Base-by-base conservation (phyloP, 345 rosid genomes). In the Cardiospermum halicacabum region DNA sequence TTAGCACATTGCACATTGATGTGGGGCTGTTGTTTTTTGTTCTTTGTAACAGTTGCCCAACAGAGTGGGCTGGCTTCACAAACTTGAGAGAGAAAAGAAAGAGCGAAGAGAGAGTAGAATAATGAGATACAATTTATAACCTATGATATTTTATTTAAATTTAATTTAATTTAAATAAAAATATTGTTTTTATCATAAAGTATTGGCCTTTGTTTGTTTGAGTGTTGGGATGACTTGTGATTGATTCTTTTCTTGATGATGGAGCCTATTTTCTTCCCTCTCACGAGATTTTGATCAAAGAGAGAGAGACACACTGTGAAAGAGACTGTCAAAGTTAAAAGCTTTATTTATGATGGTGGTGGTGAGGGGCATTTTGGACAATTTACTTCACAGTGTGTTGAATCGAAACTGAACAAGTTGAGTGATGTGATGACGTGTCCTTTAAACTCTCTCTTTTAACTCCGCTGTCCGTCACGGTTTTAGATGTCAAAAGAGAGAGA, bases 211-310 rank as follows among this genome's bases (percentile, higher is more conserved):
- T n/a, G n/a, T n/a, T n/a, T 64, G 53, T 53, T 61, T 68, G 49
- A 18, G 45, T 70, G 64, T 7, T 34, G 39, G 39, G 37, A 11
- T 3, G 7, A 34, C 6, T 34, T 1, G 47, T 25, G 71, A 49
- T 70, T 54, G 83, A 76, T 75, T 79, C 76, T 43, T 73, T 79
- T 21, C 74, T 74, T 76, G 74, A 73, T 76, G 74, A 73, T 64
- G 71, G 67, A 69, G 48, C 74, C 74, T 28, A 40, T 34, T 66
- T 53, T 67, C 27, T 61, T 68, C 64, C 39, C 25, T 62, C 66
- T 51, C 72, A 43, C 72, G 50, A 68, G 56, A 49, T 47, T 54
- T 26, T 50, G 50, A 47, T 57, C n/a, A 22, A 53, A 36, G 39
- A n/a, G 12, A 36, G 54, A 7, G 40, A 39, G 40, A 58, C 13